A percentile compares a stretch with the other conserved stretches of the same genome.
These are phyloP conservation scores for Globisporangium radiosum DNA, from an alignment of 352 stramenopile genomes.

Conservation along the genomic window DNA sequence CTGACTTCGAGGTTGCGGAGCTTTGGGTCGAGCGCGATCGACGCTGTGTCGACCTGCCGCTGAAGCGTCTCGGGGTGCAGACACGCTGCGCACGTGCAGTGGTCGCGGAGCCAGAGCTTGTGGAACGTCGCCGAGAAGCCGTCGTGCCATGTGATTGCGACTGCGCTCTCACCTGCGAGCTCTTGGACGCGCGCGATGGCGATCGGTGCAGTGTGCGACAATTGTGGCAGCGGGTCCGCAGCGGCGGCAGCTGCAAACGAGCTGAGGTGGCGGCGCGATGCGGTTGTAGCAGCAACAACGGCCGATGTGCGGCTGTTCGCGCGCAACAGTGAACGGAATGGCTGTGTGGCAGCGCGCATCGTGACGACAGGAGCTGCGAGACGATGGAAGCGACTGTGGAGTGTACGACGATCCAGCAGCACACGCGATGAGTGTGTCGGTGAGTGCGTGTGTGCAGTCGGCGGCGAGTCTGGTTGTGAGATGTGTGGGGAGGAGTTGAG, in stretches of 20 bases:
- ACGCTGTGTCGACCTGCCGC: constrained; percentile 71
- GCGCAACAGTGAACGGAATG: constrained; percentile 8
- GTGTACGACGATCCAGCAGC: too few relatives aligned
- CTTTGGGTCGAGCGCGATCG: constrained; percentile 52
- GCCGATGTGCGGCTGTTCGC: not conserved
- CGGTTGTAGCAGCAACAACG: not conserved
- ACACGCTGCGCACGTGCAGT: constrained; percentile 65
- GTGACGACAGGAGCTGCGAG: too few relatives aligned
- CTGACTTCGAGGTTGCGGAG: constrained; percentile 32
- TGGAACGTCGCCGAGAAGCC: constrained; percentile 75
- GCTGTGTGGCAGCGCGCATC: constrained; percentile 10
- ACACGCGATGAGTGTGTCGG: not conserved
- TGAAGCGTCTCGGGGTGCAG: constrained; percentile 67
- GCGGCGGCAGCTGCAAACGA: too few relatives aligned
- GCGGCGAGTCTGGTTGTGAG: constrained; percentile 10
- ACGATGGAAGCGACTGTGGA: not conserved
- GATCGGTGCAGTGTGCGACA: not conserved
- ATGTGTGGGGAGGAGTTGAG: not conserved
- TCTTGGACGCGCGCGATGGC: constrained; percentile 43
- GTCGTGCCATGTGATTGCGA: constrained; percentile 71
- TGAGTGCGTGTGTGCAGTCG: constrained; percentile 2
- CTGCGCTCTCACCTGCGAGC: constrained; percentile 35
- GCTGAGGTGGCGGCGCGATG: not conserved
- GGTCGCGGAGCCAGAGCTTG: constrained; percentile 82
- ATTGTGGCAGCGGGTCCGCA: too few relatives aligned